A percentile compares a stretch with the other conserved stretches of the same genome.
Conservation (phyloP, 768 basidiomycete species). For the Coprinopsis cinerea region DNA sequence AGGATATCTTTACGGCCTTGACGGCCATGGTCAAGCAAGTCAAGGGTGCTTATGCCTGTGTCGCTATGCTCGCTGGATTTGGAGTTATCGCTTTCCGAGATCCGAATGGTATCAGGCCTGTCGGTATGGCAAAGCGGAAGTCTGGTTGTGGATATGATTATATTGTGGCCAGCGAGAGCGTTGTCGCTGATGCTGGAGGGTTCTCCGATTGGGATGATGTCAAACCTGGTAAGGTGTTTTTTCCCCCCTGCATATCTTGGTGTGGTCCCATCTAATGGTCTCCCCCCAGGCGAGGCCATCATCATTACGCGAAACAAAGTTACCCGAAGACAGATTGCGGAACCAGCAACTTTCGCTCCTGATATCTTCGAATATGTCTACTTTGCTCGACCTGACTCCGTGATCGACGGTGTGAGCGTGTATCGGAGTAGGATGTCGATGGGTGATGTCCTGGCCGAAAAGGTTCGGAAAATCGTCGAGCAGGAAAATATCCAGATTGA, state of each 20-base stretch:
- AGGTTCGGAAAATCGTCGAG: slow-evolving; percentile 69
- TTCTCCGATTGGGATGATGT: slow-evolving; percentile 94
- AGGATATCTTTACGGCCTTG: slow-evolving; percentile 96
- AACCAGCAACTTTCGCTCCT: slow-evolving; percentile 77
- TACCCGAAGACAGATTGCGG: slow-evolving; percentile 66
- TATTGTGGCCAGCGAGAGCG: slow-evolving; percentile 90
- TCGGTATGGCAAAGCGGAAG: slow-evolving; percentile 77
- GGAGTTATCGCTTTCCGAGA: slow-evolving; percentile 98
- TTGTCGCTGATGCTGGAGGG: slow-evolving; percentile 90
- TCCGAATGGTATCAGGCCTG: slow-evolving; percentile 93
- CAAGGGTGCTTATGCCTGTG: slow-evolving; percentile 93
- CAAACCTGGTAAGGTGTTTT: slow-evolving; percentile 59
- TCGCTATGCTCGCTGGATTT: slow-evolving; percentile 98
- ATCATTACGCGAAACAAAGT: slow-evolving; percentile 86
- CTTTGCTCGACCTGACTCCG: slow-evolving; percentile 96
- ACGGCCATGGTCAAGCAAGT: slow-evolving; percentile 83
- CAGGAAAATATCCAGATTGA: slow-evolving; percentile 72
- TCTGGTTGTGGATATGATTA: slow-evolving; percentile 59
- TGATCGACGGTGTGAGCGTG: slow-evolving; percentile 94
- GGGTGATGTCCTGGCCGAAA: slow-evolving; percentile 91
- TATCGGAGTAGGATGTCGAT: slow-evolving; percentile 99
- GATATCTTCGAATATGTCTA: slow-evolving; percentile 99
- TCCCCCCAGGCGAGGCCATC: slow-evolving; percentile 89
- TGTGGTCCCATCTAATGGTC: too few species aligned
- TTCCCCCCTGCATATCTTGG: background rate